A percentile compares a stretch with the other conserved stretches of the same genome.
phyloP scores from a whole-genome alignment of 106 monocot species.

The Hemerocallis citrina region DNA sequence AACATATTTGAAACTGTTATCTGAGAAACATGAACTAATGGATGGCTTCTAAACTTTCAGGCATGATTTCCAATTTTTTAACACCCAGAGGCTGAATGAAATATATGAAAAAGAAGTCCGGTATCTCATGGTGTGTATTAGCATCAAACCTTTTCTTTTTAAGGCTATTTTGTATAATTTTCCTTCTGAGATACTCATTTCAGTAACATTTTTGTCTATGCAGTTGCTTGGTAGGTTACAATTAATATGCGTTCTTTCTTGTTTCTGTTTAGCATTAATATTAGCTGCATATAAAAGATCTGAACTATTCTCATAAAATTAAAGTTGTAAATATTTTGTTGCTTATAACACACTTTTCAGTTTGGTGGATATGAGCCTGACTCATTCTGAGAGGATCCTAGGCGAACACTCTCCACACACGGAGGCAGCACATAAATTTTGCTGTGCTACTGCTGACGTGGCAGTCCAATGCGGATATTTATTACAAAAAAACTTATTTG shows the following conservation, averaged over 20 bases:
- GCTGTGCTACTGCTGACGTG: no score
- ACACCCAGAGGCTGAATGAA: slow-evolving; percentile 46
- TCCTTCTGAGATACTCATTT: background rate
- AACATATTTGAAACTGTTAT: no score
- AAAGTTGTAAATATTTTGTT: no score
- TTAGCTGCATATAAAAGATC: background rate
- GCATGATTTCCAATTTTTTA: slow-evolving; percentile 80
- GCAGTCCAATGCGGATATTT: no score
- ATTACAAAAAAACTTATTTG: no score
- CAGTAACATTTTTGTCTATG: background rate
- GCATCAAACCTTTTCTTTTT: background rate
- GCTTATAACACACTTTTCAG: no score
- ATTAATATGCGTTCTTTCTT: background rate
- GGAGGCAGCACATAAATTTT: no score
- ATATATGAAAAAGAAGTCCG: slow-evolving; percentile 70
- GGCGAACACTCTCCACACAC: no score
- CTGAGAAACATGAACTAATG: background rate
- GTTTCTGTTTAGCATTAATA: background rate
- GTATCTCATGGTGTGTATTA: slow-evolving; percentile 29
- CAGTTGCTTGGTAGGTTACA: background rate
- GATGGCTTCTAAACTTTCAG: slow-evolving; percentile 18
- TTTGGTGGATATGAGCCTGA: no score
- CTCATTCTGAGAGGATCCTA: no score
- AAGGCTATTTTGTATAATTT: background rate
- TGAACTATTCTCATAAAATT: background rate